Evolutionary conservation across 2,329 filamentous ascomycete species (phyloP), one percentile per base, ranked within the genome.

Genomic region (Talaromyces funiculosus): DNA sequence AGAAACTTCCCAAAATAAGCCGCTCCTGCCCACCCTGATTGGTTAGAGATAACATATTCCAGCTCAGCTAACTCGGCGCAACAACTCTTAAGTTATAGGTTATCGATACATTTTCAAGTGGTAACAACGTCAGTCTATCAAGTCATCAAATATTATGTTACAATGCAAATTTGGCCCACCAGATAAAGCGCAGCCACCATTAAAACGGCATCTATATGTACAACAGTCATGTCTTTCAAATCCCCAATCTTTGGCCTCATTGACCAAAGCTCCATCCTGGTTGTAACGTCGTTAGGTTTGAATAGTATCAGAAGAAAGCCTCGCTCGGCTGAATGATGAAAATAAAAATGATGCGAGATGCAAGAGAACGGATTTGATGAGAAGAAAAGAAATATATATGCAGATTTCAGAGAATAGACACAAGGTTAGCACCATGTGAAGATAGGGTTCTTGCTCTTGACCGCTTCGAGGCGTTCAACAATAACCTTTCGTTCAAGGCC

Each of bases 371-470:
- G 6, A 57, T 53, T 57, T 35, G n/a, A 24, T 43, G 33, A 43
- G 24, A 33, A 53, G 29, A 43, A 16, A 26, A 24, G 22, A 43
- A 57, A 12, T 8, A 33, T 12, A 33, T 8, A 38, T n/a, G 29
- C 14, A 51, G 16, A 49, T 43, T 16, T 38, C 18, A 10, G 29
- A 26, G 20, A 38, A 33, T 31, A n/a, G 18, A 33, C 22, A 20
- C 20, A 26, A 47, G 53, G 62, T 61, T 79, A 97, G 80, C 94
- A 99, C 90, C 94, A 99, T 47, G 90, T 96, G 76, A 99, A 99
- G 33, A 99, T 92, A 1, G 94, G 94, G 72, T 96, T 95, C 73
- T 89, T 89, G 71, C 87, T 90, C 82, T 97, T 97, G 64, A 99
- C 94, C 62, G 93, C 90, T 80, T 99, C 94, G 61, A 99, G 78